phyloP scores from a whole-genome alignment of 179 eudicot genomes.

The Beta macrorhiza region DNA sequence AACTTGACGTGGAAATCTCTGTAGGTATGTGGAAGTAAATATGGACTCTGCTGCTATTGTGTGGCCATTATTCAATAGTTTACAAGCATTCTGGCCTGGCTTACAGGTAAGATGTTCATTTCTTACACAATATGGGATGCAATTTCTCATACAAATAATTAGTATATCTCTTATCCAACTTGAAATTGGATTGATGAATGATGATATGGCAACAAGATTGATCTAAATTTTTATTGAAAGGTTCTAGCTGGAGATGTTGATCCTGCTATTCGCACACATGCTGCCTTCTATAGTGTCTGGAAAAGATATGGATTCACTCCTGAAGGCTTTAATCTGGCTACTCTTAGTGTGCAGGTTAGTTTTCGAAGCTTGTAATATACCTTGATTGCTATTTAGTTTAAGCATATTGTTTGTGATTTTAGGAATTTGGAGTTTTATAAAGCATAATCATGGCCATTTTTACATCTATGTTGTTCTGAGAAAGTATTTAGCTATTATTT shows the following conservation, averaged over 20 bases:
- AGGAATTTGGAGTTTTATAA: not conserved
- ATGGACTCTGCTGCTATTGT: slow-evolving; percentile 99
- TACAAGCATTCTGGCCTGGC: slow-evolving; percentile 99
- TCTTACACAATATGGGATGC: slow-evolving; percentile 12
- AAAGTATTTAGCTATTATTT: not conserved
- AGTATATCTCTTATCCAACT: slow-evolving; percentile 15
- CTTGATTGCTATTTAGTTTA: not conserved
- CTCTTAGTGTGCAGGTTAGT: slow-evolving; percentile 85
- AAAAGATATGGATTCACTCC: slow-evolving; percentile 94
- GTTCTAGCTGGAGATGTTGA: slow-evolving; percentile 97
- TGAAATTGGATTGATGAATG: slow-evolving; percentile 24
- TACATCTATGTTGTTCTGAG: not conserved
- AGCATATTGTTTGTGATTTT: not conserved
- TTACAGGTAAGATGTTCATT: slow-evolving; percentile 61
- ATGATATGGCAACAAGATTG: slow-evolving; percentile 32
- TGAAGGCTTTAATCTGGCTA: slow-evolving; percentile 97
- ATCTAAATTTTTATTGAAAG: slow-evolving; percentile 43
- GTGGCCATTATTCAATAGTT: slow-evolving; percentile 96
- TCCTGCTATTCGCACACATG: slow-evolving; percentile 95
- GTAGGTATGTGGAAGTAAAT: slow-evolving; percentile 97
- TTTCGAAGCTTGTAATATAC: not conserved
- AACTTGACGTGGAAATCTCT: slow-evolving; percentile 14
- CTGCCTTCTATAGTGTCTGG: slow-evolving; percentile 98
- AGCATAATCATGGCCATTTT: not conserved
- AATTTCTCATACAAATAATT: slow-evolving; percentile 8